These are phyloP conservation scores for Trichophyton schoenleinii DNA, from an alignment of 2,329 filamentous ascomycete genomes.

Conservation along the genomic window DNA sequence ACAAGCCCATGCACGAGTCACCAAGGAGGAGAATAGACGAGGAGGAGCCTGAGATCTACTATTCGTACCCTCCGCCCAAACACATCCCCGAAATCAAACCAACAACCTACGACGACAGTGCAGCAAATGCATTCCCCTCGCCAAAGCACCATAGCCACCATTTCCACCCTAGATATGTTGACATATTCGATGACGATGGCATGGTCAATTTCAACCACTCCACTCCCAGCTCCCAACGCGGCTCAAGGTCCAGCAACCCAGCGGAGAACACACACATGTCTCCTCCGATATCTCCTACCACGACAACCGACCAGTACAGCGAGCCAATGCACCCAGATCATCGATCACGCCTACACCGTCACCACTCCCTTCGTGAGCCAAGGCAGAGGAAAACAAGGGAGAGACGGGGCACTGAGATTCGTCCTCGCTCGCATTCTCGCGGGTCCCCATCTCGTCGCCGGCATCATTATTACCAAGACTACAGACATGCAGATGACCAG, in stretches of 20 bases:
- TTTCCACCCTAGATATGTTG: background rate
- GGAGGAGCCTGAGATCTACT: background rate
- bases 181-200: background rate
- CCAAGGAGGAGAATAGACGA: background rate
- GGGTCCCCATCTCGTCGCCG: background rate
- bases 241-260: background rate
- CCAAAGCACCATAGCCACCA: background rate
- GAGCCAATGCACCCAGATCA: background rate
- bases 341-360: background rate
- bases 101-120: background rate
- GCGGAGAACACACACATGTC: background rate
- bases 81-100: background rate
- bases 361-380: background rate
- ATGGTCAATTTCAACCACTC: background rate
- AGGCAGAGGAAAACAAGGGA: background rate
- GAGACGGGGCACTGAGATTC: background rate
- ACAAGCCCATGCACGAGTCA: background rate
- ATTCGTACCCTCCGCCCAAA: background rate
- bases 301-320: background rate
- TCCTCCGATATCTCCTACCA: background rate
- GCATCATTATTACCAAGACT: background rate
- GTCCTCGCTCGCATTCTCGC: background rate
- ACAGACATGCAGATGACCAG: background rate
- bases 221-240: background rate
- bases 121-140: background rate